Evolutionary conservation across 129 eudicot genomes (phyloP).

Genomic region (Ambrosia trifida): DNA sequence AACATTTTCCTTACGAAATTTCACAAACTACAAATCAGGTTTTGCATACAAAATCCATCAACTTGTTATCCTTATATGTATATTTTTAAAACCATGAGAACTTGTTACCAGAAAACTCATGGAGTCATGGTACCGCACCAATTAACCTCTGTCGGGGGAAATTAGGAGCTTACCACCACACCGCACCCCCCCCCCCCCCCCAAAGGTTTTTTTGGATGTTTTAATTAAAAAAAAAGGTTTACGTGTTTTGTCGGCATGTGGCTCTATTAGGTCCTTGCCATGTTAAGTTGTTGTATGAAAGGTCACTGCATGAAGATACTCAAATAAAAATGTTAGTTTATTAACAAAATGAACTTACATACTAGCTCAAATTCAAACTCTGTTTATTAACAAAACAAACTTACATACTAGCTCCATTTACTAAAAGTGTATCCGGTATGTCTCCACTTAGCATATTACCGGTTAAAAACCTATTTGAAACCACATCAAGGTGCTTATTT

Average conservation of each 20-base stretch:
- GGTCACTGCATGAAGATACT: conserved; percentile 60
- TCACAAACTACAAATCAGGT: background rate
- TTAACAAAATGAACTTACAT: conserved; percentile 50
- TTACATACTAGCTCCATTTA: conserved; percentile 75
- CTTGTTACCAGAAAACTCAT: too few species aligned
- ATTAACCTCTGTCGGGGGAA: too few species aligned
- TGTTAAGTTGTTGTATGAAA: conserved; percentile 84
- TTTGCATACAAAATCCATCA: background rate
- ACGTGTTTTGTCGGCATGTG: conserved; percentile 63
- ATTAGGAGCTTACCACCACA: too few species aligned
- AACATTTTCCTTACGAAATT: background rate
- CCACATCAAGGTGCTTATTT: conserved; percentile 9
- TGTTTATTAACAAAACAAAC: conserved; percentile 26
- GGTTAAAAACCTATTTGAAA: conserved; percentile 58
- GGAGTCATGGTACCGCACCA: too few species aligned
- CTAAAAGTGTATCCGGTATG: conserved; percentile 63
- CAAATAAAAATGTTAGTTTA: conserved; percentile 11
- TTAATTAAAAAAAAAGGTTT: conserved; percentile 15
- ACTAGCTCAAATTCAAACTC: conserved; percentile 40
- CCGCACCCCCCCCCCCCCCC: too few species aligned
- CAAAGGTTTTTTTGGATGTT: background rate
- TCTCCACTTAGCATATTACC: conserved; percentile 78
- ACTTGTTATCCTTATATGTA: background rate
- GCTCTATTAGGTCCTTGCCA: conserved; percentile 71
- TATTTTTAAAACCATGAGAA: too few species aligned